These are phyloP conservation scores for Noccaea caerulescens DNA, from an alignment of 345 rosid species.

Conservation along the genomic window DNA sequence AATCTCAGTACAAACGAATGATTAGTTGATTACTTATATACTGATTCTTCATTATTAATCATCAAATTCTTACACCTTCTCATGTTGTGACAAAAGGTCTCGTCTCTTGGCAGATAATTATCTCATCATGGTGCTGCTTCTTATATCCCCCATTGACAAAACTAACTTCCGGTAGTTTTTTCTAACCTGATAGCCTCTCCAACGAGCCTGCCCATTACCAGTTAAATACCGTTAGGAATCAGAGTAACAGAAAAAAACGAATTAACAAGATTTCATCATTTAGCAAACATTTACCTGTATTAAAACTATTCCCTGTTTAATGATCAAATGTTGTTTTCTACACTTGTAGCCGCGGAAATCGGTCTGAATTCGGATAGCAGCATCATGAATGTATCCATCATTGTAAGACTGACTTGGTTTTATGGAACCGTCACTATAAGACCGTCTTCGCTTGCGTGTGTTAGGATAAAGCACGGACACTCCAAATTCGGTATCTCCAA, in stretches of 20 bases:
- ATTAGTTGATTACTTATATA: neutral
- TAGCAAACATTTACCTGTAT: constrained; percentile 55
- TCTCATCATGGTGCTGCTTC: constrained; percentile 1
- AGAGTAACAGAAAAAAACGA: neutral
- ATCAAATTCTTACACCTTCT: neutral
- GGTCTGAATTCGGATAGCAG: constrained; percentile 69
- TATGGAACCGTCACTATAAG: constrained; percentile 37
- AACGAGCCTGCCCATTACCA: constrained; percentile 57
- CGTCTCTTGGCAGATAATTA: constrained; percentile 10
- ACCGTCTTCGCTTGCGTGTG: constrained; percentile 50
- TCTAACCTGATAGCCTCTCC: constrained; percentile 82
- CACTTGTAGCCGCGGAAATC: constrained; percentile 75
- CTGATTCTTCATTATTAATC: neutral
- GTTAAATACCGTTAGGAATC: neutral
- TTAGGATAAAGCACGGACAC: constrained; percentile 58
- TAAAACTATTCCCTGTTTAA: constrained; percentile 61
- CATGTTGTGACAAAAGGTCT: constrained; percentile 15
- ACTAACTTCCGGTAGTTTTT: constrained; percentile 56
- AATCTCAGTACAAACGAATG: neutral
- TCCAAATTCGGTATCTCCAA: constrained; percentile 48
- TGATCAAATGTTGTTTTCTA: constrained; percentile 63
- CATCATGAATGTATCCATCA: constrained; percentile 43
- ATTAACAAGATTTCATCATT: neutral
- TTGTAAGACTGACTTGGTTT: constrained; percentile 50
- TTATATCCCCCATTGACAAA: constrained; percentile 70